Base-by-base conservation (phyloP, 108 stramenopile genomes). In the Cyclotella choctawhatcheeana region DNA sequence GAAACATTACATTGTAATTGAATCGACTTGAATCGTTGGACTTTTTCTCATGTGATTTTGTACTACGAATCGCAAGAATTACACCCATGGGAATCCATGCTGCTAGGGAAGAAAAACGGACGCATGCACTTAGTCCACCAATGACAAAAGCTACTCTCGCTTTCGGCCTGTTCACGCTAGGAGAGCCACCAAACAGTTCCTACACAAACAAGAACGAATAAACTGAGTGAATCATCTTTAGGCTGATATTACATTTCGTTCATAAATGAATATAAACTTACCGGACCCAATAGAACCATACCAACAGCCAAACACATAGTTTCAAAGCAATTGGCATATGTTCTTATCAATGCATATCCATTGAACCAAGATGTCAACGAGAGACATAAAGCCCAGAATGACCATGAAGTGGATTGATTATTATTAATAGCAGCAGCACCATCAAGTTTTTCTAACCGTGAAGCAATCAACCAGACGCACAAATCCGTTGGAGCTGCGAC, bases 51-150 rank as follows among this genome's bases (percentile, higher is more conserved):
- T n/a, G n/a, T n/a, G n/a, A n/a, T n/a, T n/a, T n/a, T n/a, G n/a
- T 27, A 37, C 72, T 81, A 65, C 82, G 82, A 14, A 84, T 31
- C 21, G 88, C 63, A 43, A 91, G 55, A 3, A 89, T 71, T 2
- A 95, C 13, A 3, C 92, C 92, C 59, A 93, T 74, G 10, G 92
- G 92, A 34, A 95, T 73, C 79, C 84, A 95, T 18, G 85, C 84
- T n/a, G 90, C 88, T 2, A 95, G 66, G 12, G 89, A 86, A 4
- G 94, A 90, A 64, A 95, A 93, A 32, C 94, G 74, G 50, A 95
- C 84, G 20, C 87, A 85, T 3, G 80, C 87, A 71, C 87, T 82
- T n/a, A 93, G 43, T 17, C 94, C 94, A 34, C 92, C 94, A 1
- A 93, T 44, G 48, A 92, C 63, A 70, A 93, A 95, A 43, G 91